Evolutionary conservation across 192 early-diverging fungal genomes (phyloP).

Genomic region (Coemansia sp.): DNA sequence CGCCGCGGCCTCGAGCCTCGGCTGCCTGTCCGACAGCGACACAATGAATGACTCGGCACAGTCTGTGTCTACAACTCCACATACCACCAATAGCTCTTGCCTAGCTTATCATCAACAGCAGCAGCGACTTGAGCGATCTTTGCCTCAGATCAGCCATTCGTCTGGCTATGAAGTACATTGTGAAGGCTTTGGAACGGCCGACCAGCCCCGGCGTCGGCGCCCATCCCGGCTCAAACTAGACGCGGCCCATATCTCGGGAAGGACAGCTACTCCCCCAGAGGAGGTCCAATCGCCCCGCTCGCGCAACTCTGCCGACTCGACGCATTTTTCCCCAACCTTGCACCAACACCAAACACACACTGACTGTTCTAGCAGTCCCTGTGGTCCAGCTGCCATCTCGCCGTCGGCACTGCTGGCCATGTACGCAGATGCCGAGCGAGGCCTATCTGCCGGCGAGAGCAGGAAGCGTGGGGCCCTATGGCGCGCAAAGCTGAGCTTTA

Average conservation of each 20-base stretch:
- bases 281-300: background rate
- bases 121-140: conserved; percentile 4
- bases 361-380: background rate
- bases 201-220: conserved; percentile 15
- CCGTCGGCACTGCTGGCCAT: conserved; percentile 1
- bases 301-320: background rate
- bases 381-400: background rate
- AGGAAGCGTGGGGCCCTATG: conserved; percentile 39
- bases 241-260: background rate
- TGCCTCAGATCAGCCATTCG: conserved; percentile 3
- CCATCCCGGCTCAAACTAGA: conserved; percentile 15
- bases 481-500: conserved; percentile 49
- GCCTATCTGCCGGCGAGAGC: conserved; percentile 17
- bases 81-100: background rate
- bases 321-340: background rate
- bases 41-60: background rate
- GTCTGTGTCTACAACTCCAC: background rate
- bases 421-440: conserved; percentile 1
- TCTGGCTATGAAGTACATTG: background rate
- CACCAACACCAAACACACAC: background rate
- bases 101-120: conserved; percentile 4
- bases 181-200: background rate
- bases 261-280: background rate
- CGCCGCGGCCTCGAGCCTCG: conserved; percentile 1
- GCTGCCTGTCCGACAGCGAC: conserved; percentile 20